Evolutionary conservation across 768 basidiomycete species (phyloP), one percentile per base, ranked within the genome.

Genomic region (Strobilomyces confusus): DNA sequence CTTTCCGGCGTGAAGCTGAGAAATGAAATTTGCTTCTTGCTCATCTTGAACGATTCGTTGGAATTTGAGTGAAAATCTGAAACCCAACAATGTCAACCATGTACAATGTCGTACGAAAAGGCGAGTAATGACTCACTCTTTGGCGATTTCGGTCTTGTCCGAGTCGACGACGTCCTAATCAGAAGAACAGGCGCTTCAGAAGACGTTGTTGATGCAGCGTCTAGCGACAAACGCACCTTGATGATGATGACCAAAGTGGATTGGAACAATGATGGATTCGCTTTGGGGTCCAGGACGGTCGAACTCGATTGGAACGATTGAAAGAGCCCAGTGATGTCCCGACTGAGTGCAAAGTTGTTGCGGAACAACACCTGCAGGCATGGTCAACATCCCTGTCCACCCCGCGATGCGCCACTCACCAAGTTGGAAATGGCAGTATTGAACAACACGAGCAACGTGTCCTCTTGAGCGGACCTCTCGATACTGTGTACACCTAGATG

Each of bases 391-490:
- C 3, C 12, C 15, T 1, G 4, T 22, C 30, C 20, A 4, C 4
- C 5, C 20, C 1, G 9, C 17, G n/a, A 0, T 2, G 75, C 56
- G 65, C 77, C 78, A 36, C 75, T 25, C 52, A 82, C 83, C 55
- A 84, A 62, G 58, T 85, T 85, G 2, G 84, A 86, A 12, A 85
- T 75, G 0, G 83, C 84, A 1, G 81, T 79, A 58, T 84, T 85
- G 64, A 85, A 84, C 9, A 85, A 64, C 3, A 85, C 83, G 1
- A 85, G 73, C 2, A 85, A 69, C 0, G 79, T 81, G 40, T 85
- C 83, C 59, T 84, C 84, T 63, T 85, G 82, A 13, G 79, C 73
- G 1, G 82, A 82, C 0, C 82, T 71, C 59, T 85, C 83, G 23
- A 86, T 82, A 45, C 81, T 81, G 55, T 83, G 80, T 1, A 84